Conservation (phyloP, 352 stramenopile genomes). For the Lagenidium giganteum region DNA sequence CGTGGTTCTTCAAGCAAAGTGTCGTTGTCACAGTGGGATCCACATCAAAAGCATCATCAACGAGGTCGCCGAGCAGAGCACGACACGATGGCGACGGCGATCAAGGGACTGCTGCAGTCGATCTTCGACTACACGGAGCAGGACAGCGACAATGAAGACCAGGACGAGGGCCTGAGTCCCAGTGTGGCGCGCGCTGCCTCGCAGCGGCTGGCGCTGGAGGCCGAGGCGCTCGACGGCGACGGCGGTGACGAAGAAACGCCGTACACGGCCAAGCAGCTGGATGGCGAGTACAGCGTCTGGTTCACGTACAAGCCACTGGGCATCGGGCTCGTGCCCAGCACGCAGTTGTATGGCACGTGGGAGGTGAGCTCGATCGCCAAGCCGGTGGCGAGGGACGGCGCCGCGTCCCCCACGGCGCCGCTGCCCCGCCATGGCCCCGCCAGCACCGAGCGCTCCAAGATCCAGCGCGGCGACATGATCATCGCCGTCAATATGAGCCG, state of each 20-base stretch:
- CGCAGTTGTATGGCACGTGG: constrained; percentile 76
- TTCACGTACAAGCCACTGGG: constrained; percentile 63
- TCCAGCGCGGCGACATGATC: constrained; percentile 51
- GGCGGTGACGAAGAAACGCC: constrained; percentile 10
- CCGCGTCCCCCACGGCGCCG: background rate
- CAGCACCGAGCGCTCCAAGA: constrained; percentile 13
- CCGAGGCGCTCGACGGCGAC: background rate
- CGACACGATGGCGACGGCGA: too few species aligned
- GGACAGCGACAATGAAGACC: too few species aligned
- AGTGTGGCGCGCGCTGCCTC: too few species aligned
- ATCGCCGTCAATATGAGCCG: constrained; percentile 61
- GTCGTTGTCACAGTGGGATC: too few species aligned
- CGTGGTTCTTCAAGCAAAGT: too few species aligned
- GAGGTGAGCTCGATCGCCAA: constrained; percentile 42
- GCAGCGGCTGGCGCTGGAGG: background rate
- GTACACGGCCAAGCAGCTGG: constrained; percentile 40
- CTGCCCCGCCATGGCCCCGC: constrained; percentile 6
- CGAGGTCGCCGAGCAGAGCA: too few species aligned
- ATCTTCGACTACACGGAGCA: too few species aligned
- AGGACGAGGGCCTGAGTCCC: too few species aligned
- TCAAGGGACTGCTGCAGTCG: too few species aligned
- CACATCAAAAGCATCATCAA: too few species aligned
- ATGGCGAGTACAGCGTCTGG: constrained; percentile 67
- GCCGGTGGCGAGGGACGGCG: too few species aligned
- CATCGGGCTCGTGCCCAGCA: constrained; percentile 71